Conservation (phyloP, 2,329 filamentous ascomycete genomes). For the Verticillium zaregamsianum region DNA sequence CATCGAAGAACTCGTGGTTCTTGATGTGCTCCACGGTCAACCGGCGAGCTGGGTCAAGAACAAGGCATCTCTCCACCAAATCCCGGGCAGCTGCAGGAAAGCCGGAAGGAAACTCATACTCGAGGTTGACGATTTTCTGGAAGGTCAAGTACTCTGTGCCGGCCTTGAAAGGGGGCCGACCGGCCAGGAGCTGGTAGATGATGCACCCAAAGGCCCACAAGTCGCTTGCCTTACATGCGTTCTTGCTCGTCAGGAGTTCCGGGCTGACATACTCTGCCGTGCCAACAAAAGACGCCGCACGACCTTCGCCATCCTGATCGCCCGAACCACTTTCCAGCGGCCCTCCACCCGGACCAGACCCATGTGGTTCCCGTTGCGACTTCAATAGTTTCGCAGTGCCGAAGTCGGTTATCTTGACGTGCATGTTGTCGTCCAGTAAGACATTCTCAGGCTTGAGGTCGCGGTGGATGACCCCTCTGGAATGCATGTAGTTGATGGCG, state of each 20-base stretch:
- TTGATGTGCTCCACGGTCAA: constrained; percentile 95
- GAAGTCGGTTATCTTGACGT: constrained; percentile 98
- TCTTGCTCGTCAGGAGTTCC: constrained; percentile 93
- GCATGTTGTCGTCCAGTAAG: constrained; percentile 89
- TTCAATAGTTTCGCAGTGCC: constrained; percentile 93
- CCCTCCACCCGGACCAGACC: constrained; percentile 29
- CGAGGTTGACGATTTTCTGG: constrained; percentile 92
- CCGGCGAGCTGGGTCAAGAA: constrained; percentile 79
- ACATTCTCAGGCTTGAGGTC: constrained; percentile 98
- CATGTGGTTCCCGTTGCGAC: constrained; percentile 40
- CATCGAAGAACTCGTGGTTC: constrained; percentile 92
- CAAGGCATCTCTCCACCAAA: constrained; percentile 83
- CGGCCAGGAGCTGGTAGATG: constrained; percentile 90
- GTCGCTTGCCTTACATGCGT: constrained; percentile 95
- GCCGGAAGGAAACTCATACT: constrained; percentile 87
- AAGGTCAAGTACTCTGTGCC: constrained; percentile 96
- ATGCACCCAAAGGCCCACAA: constrained; percentile 99
- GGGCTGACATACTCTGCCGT: constrained; percentile 98
- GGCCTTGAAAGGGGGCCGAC: constrained; percentile 94
- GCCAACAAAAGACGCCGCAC: constrained; percentile 92
- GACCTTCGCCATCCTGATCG: constrained; percentile 55
- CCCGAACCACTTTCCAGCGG: constrained; percentile 10
- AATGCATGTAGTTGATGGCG: constrained; percentile 97
- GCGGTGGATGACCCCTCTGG: constrained; percentile 89
- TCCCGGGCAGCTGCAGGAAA: constrained; percentile 86